Evolutionary conservation across 257 asterid genomes (phyloP), one percentile per base, ranked within the genome.

Genomic region (Fraxinus excelsior): DNA sequence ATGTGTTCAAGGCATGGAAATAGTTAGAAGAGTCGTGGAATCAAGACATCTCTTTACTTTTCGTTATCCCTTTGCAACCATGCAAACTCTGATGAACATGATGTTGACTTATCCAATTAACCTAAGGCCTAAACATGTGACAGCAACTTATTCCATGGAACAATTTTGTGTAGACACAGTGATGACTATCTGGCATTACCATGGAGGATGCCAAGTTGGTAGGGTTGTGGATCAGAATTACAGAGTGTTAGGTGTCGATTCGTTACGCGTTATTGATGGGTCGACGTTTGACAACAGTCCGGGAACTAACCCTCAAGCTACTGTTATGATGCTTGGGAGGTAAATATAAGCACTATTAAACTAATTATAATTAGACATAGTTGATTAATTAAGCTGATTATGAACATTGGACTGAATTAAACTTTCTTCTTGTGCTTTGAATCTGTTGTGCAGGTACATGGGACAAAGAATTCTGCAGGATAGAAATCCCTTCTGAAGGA

Each of bases 261-360:
- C 89, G 0, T 77, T 94, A 77, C 90, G 97, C 0, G 96, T 94
- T 14, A 66, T 94, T 19, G 97, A 92, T 75, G 96, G 96, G 0
- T 94, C 98, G 6, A 94, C 97, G 1, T 89, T 91, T 77, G 3
- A 35, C 73, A 72, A 77, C 65, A 83, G 93, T 0, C 98, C 97
- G 0, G 98, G 97, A 29, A 90, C 98, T 73, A 92, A 94, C 87
- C 98, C 98, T 66, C 97, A 94, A 74, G 98, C 98, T 56, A 92
- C 98, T 0, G 86, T 92, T n/a, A 89, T 94, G 97, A 94, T 94
- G 98, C 89, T 94, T 2, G 97, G 98, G 51, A 94, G 98, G 97
- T 92, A 26, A 78, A 10, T 38, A 35, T 9, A 35, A 11, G 29
- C 21, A 49, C 0, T 21, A 46, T 16, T 16, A n/a, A 16, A n/a